Evolutionary conservation across 352 stramenopile genomes (phyloP), one percentile per base, ranked within the genome.

Genomic region (Phytophthora podocarpi): DNA sequence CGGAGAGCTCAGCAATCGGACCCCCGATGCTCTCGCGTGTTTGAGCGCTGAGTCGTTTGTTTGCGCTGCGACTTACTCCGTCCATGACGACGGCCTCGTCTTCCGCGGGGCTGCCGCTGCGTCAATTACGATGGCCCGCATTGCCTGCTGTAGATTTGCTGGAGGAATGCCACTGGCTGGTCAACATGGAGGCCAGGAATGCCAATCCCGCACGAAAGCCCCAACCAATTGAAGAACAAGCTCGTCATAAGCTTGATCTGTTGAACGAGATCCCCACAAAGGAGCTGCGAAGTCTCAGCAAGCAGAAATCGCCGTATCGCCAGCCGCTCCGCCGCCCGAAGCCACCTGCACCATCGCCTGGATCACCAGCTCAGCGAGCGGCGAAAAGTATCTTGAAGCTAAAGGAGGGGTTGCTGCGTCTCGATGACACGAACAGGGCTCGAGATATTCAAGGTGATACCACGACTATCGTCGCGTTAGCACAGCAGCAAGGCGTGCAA

Each of bases 311-410:
- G 37, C 75, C 76, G n/a, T 85, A 85, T 50, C 51, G 54, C 12
- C 72, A 76, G 39, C 28, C 9, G 6, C 61, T 81, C 1, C 45
- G 61, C 3, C 59, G 51, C 4, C 60, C 42, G 20, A 72, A 59
- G 27, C 7, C 32, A 34, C 42, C 41, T 15, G 28, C 45, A 28
- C 67, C 52, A 36, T 56, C 64, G 4, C 36, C 42, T 9, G 49
- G 67, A 39, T 82, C 79, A n/a, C 76, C 76, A 18, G 72, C 74
- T 3, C 76, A 84, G 34, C 80, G 67, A 53, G 80, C 80, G 3
- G 80, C 70, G 12, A 80, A 75, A 58, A 75, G 69, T 54, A 87
- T 89, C 8, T 70, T 85, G 23, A 62, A 80, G 34, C 47, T 89
- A 31, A 78, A 76, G 49, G 62, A 82, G 18, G 75, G 72, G 28